These are phyloP conservation scores for Sungouiella blattae DNA, from an alignment of 805 yeast species.

Conservation along the genomic window DNA sequence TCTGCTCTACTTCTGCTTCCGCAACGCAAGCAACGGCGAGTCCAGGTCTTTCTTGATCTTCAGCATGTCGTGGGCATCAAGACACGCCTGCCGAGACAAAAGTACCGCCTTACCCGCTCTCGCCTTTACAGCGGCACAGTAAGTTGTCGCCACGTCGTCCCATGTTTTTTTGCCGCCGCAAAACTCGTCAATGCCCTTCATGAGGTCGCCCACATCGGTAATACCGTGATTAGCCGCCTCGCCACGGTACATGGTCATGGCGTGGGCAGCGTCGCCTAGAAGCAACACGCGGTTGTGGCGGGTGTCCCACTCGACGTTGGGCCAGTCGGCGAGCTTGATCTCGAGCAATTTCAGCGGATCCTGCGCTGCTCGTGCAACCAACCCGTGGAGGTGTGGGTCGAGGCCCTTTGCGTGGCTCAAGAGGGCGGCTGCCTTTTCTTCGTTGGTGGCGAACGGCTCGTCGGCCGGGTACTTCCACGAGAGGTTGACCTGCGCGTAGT, in stretches of 20 bases:
- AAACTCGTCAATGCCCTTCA: slow-evolving; percentile 10
- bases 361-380: slow-evolving; percentile 13
- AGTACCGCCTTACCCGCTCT: slow-evolving; percentile 9
- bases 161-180: slow-evolving; percentile 7
- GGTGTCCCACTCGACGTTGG: slow-evolving; percentile 14
- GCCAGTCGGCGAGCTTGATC: slow-evolving; percentile 17
- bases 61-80: slow-evolving; percentile 4
- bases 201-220: slow-evolving; percentile 13
- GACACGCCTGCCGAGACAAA: slow-evolving; percentile 3
- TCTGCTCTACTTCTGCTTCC: not conserved
- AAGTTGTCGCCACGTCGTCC: slow-evolving; percentile 9
- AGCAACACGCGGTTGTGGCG: slow-evolving; percentile 8
- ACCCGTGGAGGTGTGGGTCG: slow-evolving; percentile 9
- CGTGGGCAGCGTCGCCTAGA: slow-evolving; percentile 20
- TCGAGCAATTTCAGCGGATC: slow-evolving; percentile 11
- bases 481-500: slow-evolving; percentile 18
- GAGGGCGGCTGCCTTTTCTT: slow-evolving; percentile 17
- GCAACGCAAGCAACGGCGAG: slow-evolving; percentile 3
- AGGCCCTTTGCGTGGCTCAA: slow-evolving; percentile 12
- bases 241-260: slow-evolving; percentile 21
- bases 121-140: slow-evolving; percentile 9
- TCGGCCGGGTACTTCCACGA: slow-evolving; percentile 13
- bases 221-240: slow-evolving; percentile 20
- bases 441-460: slow-evolving; percentile 13
- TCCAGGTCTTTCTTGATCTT: slow-evolving; percentile 1